Evolutionary conservation across 257 asterid genomes (phyloP).

Genomic region (Ilex asprella): DNA sequence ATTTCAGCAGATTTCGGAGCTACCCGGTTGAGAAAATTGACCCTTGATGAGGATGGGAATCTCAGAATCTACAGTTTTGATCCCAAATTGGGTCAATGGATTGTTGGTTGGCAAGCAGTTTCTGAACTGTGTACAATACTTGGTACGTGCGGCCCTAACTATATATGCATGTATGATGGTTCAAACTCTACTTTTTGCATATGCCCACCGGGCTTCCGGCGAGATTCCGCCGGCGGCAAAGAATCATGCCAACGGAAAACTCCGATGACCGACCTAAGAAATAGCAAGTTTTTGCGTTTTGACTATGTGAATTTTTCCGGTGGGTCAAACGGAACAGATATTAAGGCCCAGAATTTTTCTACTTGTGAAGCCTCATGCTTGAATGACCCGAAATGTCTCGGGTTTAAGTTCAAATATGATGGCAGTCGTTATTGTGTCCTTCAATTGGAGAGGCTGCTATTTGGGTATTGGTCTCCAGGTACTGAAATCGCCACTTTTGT

Average conservation of each 20-base stretch:
- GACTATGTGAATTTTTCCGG: slow-evolving; percentile 71
- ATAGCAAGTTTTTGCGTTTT: slow-evolving; percentile 43
- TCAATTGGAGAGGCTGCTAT: slow-evolving; percentile 40
- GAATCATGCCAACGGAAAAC: slow-evolving; percentile 39
- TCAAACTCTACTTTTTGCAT: slow-evolving; percentile 48
- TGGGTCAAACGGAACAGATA: slow-evolving; percentile 39
- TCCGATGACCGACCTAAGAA: slow-evolving; percentile 19
- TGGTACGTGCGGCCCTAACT: slow-evolving; percentile 64
- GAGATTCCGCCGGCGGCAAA: slow-evolving; percentile 1
- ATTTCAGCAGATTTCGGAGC: slow-evolving; percentile 48
- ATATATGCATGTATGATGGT: slow-evolving; percentile 52
- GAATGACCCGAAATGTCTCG: slow-evolving; percentile 32
- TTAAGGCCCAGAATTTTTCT: slow-evolving; percentile 28
- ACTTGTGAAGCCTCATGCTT: slow-evolving; percentile 39
- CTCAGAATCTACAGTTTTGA: slow-evolving; percentile 59
- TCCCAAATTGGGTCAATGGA: slow-evolving; percentile 31
- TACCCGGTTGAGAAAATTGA: slow-evolving; percentile 44
- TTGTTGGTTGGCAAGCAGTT: slow-evolving; percentile 57
- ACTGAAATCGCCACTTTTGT: slow-evolving; percentile 41
- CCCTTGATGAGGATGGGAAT: slow-evolving; percentile 71
- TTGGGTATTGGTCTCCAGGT: slow-evolving; percentile 75
- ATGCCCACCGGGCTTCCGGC: slow-evolving; percentile 73
- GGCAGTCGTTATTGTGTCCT: slow-evolving; percentile 58
- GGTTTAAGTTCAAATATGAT: slow-evolving; percentile 64
- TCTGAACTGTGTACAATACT: slow-evolving; percentile 43